Conservation (phyloP, 2,329 filamentous ascomycete genomes). For the Achaetomium macrosporum region DNA sequence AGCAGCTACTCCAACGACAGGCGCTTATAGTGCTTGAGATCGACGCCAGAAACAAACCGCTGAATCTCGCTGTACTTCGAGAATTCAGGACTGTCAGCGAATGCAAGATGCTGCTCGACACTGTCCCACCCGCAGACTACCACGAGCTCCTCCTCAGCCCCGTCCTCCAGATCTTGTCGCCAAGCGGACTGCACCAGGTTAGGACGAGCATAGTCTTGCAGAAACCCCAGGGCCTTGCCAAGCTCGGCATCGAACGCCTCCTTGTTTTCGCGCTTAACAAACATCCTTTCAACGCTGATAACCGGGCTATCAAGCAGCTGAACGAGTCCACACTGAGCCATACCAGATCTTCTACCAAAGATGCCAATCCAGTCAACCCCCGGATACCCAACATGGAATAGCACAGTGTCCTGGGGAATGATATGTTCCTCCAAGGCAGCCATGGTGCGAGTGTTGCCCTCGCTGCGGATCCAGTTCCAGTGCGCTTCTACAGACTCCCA, state of each 20-base stretch:
- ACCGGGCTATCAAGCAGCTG: constrained; percentile 28
- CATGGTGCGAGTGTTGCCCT: constrained; percentile 36
- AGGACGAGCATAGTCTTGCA: constrained; percentile 29
- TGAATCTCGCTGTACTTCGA: constrained; percentile 23
- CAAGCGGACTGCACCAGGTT: constrained; percentile 36
- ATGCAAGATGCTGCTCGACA: constrained; percentile 31
- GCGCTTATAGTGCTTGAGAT: constrained; percentile 31
- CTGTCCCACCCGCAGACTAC: constrained; percentile 36
- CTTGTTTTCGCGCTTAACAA: constrained; percentile 29
- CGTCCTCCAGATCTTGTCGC: constrained; percentile 35
- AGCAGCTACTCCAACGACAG: constrained; percentile 23
- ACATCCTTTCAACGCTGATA: constrained; percentile 35
- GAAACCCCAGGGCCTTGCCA: constrained; percentile 28
- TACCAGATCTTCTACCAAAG: constrained; percentile 13
- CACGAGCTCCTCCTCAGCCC: constrained; percentile 33
- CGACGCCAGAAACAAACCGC: constrained; percentile 21
- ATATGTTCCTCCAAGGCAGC: constrained; percentile 2
- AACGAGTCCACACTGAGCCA: constrained; percentile 3
- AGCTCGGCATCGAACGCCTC: constrained; percentile 33
- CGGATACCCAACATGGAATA: constrained; percentile 32
- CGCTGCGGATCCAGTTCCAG: constrained; percentile 38
- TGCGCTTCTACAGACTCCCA: constrained; percentile 41
- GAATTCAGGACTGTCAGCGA: constrained; percentile 25
- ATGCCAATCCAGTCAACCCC: constrained; percentile 26
- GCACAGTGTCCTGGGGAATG: constrained; percentile 15